phyloP scores from a whole-genome alignment of 2,329 filamentous ascomycete species.

The Coniella vitis region DNA sequence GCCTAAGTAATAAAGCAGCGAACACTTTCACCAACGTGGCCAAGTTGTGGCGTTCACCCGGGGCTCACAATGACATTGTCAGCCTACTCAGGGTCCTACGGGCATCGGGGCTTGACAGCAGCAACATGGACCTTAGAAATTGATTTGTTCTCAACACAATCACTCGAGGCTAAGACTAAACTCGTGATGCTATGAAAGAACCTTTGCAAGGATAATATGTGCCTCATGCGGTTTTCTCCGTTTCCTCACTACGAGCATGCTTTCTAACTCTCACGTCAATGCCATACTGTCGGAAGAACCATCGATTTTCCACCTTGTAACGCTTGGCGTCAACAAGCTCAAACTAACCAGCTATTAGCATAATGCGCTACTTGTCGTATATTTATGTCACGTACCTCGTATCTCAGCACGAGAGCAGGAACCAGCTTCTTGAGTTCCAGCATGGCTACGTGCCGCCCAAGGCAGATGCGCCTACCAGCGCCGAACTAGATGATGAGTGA shows the following conservation, averaged over 20 bases:
- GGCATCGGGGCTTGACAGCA: no score
- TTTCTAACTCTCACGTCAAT: background rate
- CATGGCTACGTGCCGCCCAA: constrained; percentile 22
- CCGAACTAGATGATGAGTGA: constrained; percentile 17
- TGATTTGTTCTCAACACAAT: no score
- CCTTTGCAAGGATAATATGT: no score
- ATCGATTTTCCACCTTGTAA: background rate
- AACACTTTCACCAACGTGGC: no score
- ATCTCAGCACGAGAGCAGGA: constrained; percentile 21
- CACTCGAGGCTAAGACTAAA: no score
- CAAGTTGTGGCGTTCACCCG: no score
- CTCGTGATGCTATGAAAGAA: no score
- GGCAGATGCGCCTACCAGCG: constrained; percentile 21
- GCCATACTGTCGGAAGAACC: background rate
- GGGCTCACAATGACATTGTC: no score
- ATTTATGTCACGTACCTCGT: constrained; percentile 19
- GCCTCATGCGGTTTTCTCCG: no score
- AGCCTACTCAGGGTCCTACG: no score
- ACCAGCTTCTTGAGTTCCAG: constrained; percentile 25
- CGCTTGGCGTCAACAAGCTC: background rate
- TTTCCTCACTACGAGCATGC: background rate
- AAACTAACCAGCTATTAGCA: background rate
- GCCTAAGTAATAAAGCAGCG: no score
- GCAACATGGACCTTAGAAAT: no score
- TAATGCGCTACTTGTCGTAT: background rate